phyloP scores from a whole-genome alignment of 805 yeast species.

The Ogataea paradorogensis region DNA sequence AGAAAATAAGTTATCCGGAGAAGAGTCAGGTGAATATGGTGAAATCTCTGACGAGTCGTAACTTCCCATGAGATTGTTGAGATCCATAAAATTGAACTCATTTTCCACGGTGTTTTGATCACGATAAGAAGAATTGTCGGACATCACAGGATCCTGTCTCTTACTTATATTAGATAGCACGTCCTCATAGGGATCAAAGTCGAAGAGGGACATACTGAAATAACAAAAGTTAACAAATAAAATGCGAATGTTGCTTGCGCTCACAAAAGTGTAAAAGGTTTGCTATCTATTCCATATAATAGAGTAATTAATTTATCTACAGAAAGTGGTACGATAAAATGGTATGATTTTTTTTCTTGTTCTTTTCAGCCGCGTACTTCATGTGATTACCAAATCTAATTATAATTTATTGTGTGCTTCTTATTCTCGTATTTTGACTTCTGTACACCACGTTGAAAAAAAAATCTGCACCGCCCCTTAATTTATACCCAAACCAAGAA shows the following conservation, averaged over 20 bases:
- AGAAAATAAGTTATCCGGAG: slow-evolving; percentile 36
- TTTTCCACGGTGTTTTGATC: slow-evolving; percentile 22
- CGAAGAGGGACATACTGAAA: slow-evolving; percentile 25
- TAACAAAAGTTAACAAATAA: background rate
- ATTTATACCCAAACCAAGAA: too few species aligned
- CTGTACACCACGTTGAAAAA: too few species aligned
- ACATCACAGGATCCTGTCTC: background rate
- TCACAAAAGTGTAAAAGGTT: background rate
- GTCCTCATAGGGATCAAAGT: slow-evolving; percentile 32
- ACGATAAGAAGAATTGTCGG: background rate
- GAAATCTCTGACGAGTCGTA: slow-evolving; percentile 32
- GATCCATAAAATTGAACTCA: slow-evolving; percentile 30
- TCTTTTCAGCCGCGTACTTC: too few species aligned
- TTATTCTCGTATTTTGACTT: too few species aligned
- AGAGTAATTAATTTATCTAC: background rate
- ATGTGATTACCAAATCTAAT: too few species aligned
- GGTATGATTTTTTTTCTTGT: background rate
- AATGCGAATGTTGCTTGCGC: too few species aligned
- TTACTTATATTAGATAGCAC: slow-evolving; percentile 27
- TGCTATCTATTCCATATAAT: background rate
- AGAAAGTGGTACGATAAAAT: slow-evolving; percentile 6
- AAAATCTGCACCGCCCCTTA: slow-evolving; percentile 1
- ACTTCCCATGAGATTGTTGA: slow-evolving; percentile 32
- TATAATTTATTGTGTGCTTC: too few species aligned
- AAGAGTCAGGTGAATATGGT: slow-evolving; percentile 37